Percentiles rank a stretch among this genome's conserved stretches.
These are phyloP conservation scores for Sarocladium kiliense DNA, from an alignment of 2,329 filamentous ascomycete genomes.

Conservation along the genomic window DNA sequence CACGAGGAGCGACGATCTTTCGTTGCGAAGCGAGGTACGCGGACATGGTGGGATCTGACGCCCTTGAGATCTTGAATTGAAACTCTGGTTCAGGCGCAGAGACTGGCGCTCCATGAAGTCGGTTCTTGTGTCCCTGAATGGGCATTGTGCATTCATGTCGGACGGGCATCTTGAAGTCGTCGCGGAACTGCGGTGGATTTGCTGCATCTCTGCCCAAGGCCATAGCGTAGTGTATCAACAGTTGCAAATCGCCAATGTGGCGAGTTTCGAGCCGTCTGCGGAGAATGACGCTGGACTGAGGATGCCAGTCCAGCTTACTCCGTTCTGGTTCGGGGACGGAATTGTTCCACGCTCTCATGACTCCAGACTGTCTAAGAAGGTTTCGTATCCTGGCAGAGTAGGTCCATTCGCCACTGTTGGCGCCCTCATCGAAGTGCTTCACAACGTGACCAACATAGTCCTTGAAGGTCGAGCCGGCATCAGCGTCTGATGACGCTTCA, in stretches of 20 bases:
- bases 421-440: slow-evolving; percentile 40
- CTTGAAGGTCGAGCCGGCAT: slow-evolving; percentile 33
- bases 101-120: neutral
- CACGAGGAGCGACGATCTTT: slow-evolving; percentile 21
- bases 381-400: slow-evolving; percentile 41
- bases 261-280: slow-evolving; percentile 40
- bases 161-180: slow-evolving; percentile 30
- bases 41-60: slow-evolving; percentile 24
- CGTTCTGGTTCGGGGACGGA: slow-evolving; percentile 28
- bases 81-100: slow-evolving; percentile 14
- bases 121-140: slow-evolving; percentile 28
- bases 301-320: slow-evolving; percentile 33
- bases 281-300: slow-evolving; percentile 34
- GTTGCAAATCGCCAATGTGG: slow-evolving; percentile 33
- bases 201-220: slow-evolving; percentile 29
- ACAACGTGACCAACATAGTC: slow-evolving; percentile 42
- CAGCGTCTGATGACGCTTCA: slow-evolving; percentile 34
- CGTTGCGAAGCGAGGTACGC: slow-evolving; percentile 31
- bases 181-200: slow-evolving; percentile 21
- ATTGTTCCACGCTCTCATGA: slow-evolving; percentile 31
- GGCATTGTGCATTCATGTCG: slow-evolving; percentile 28
- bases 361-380: slow-evolving; percentile 33
- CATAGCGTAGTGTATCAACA: slow-evolving; percentile 34
- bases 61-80: slow-evolving; percentile 32
- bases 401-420: slow-evolving; percentile 35